These are phyloP conservation scores for Arachnomyces sp. DNA, from an alignment of 2,329 filamentous ascomycete genomes.

Conservation along the genomic window DNA sequence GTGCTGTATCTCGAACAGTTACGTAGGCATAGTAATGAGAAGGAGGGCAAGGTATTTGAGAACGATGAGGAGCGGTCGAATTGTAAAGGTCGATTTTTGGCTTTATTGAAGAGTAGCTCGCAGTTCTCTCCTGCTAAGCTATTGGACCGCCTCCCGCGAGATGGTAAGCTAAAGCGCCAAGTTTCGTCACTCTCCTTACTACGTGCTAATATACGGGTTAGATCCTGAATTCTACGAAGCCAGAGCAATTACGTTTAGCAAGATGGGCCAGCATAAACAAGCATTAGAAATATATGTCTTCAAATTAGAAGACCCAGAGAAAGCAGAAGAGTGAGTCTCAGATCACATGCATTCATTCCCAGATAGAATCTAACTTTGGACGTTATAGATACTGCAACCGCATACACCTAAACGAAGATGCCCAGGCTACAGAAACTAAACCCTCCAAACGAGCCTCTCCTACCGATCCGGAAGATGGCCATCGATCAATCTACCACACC, in stretches of 20 bases:
- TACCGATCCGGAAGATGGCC: constrained; percentile 45
- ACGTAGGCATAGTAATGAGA: constrained; percentile 28
- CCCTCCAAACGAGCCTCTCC: constrained; percentile 31
- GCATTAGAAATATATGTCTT: constrained; percentile 97
- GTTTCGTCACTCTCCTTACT: constrained; percentile 6
- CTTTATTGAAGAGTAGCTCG: constrained; percentile 65
- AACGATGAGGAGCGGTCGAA: constrained; percentile 44
- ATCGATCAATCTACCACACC: constrained; percentile 81
- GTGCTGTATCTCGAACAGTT: constrained; percentile 55
- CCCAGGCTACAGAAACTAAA: constrained; percentile 25
- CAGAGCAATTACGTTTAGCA: constrained; percentile 81
- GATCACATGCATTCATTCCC: background rate
- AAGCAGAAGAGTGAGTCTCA: constrained; percentile 75
- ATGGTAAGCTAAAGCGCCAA: constrained; percentile 50
- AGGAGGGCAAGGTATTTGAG: constrained; percentile 23
- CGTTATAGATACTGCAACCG: constrained; percentile 71
- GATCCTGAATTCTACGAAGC: constrained; percentile 82
- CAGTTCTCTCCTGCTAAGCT: constrained; percentile 75
- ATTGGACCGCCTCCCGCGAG: constrained; percentile 66
- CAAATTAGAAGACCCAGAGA: constrained; percentile 74
- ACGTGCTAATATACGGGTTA: constrained; percentile 27
- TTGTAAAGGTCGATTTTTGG: constrained; percentile 59
- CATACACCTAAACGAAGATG: constrained; percentile 57
- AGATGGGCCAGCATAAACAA: constrained; percentile 92
- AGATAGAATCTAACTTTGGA: constrained; percentile 11